Percentiles rank a stretch among this genome's conserved stretches.
Conservation (phyloP, 305 asterid species). For the Stenogyne calaminthoides region DNA sequence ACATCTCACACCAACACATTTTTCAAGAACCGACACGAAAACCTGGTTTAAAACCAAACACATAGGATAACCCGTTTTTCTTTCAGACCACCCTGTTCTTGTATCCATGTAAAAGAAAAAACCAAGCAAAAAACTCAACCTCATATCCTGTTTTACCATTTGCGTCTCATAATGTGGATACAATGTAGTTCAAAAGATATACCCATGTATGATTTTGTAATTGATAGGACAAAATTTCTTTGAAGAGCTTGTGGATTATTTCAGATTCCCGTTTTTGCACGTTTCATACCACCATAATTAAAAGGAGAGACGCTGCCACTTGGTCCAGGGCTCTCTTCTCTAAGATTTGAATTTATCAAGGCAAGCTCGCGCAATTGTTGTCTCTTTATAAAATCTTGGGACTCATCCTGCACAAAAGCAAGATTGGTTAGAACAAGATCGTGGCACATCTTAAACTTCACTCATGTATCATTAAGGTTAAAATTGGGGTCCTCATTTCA, state of each 20-base stretch:
- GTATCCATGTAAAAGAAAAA: constrained; percentile 32
- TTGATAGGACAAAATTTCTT: constrained; percentile 7
- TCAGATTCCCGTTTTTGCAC: constrained; percentile 91
- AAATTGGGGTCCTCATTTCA: too few relatives aligned
- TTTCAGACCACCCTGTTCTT: constrained; percentile 1
- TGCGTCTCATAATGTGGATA: constrained; percentile 24
- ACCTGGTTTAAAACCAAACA: constrained; percentile 35
- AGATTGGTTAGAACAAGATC: background rate
- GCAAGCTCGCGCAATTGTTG: constrained; percentile 98
- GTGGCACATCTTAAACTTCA: too few relatives aligned
- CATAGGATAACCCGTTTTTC: constrained; percentile 12
- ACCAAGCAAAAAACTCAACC: constrained; percentile 30
- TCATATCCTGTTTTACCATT: constrained; percentile 24
- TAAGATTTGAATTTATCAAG: constrained; percentile 71
- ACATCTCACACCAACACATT: constrained; percentile 44
- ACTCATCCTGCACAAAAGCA: constrained; percentile 71
- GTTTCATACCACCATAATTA: constrained; percentile 90
- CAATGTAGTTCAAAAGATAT: constrained; percentile 28
- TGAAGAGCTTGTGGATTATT: constrained; percentile 25
- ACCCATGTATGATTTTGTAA: constrained; percentile 20
- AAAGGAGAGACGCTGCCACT: constrained; percentile 94
- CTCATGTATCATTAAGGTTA: background rate
- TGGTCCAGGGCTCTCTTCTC: constrained; percentile 93
- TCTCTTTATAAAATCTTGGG: constrained; percentile 86
- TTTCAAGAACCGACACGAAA: constrained; percentile 31